Conservation (phyloP, 2,329 filamentous ascomycete genomes). For the Mariannaea elegans region DNA sequence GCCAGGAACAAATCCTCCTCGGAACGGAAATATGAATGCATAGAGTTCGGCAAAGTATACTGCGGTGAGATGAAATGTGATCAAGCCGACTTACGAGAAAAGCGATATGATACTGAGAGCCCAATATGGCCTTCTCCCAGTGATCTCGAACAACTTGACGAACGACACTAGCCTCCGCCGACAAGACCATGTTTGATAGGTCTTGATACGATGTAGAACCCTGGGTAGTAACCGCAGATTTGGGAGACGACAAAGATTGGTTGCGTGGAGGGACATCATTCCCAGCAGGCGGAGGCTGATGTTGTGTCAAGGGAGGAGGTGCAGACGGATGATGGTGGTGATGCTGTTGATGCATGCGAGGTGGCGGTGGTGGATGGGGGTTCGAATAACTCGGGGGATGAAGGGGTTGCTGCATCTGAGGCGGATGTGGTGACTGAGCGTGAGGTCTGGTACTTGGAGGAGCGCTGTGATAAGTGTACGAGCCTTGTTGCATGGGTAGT, state of each 20-base stretch:
- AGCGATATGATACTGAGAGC: conserved; percentile 61
- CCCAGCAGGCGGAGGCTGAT: not conserved
- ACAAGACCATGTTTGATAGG: conserved; percentile 46
- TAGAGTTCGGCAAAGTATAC: no score
- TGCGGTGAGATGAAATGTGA: not conserved
- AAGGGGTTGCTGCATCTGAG: not conserved
- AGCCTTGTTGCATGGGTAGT: conserved; percentile 15
- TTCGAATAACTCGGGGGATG: not conserved
- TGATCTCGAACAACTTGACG: conserved; percentile 59
- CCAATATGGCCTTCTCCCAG: conserved; percentile 59
- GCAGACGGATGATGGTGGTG: not conserved
- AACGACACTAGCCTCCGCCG: conserved; percentile 54
- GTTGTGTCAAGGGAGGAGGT: not conserved
- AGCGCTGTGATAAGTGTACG: not conserved
- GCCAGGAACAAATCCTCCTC: no score
- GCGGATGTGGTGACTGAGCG: conserved; percentile 8
- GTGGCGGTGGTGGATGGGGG: not conserved
- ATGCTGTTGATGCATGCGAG: not conserved
- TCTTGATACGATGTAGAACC: conserved; percentile 35
- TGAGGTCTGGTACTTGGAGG: conserved; percentile 2
- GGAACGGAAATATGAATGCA: no score
- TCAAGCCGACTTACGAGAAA: conserved; percentile 57
- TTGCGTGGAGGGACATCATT: not conserved
- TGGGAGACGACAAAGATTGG: not conserved
- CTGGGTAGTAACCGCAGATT: conserved; percentile 38